Percentiles rank a stretch among this genome's conserved stretches.
phyloP scores from a whole-genome alignment of 495 filamentous ascomycete genomes.

The Neurospora cerealis region DNA sequence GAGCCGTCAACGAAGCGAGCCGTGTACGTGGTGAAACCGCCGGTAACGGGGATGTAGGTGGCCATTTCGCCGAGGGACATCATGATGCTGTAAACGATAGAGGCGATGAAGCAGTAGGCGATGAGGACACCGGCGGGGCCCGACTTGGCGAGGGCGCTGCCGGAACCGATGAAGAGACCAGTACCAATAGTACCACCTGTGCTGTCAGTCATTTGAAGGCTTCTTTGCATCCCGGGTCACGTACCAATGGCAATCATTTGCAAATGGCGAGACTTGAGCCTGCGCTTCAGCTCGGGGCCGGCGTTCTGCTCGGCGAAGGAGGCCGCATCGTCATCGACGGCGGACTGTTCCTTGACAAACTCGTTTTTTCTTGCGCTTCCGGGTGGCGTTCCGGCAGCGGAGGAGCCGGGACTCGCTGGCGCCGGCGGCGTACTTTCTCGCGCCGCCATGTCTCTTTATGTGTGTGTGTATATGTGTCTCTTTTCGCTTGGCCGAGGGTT shows the following conservation, averaged over 20 bases:
- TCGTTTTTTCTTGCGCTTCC: background rate
- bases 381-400: background rate
- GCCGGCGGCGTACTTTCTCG: background rate
- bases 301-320: background rate
- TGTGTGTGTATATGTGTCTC: background rate
- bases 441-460: background rate
- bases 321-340: background rate
- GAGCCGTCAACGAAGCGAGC: conserved; percentile 62
- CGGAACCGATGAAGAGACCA: conserved; percentile 64
- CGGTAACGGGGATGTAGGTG: conserved; percentile 63
- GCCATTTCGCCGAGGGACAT: conserved; percentile 58
- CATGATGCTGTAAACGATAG: conserved; percentile 53
- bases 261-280: conserved; percentile 1
- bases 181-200: conserved; percentile 66
- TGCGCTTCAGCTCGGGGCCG: conserved; percentile 1
- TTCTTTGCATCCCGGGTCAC: background rate
- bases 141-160: conserved; percentile 48
- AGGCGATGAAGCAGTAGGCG: conserved; percentile 59
- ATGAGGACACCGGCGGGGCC: conserved; percentile 60
- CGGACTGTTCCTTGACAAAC: background rate
- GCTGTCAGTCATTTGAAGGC: background rate
- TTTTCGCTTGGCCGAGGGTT: background rate
- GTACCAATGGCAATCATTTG: conserved; percentile 6
- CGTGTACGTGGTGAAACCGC: conserved; percentile 66
- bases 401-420: background rate